Evolutionary conservation across 495 filamentous ascomycete species (phyloP).

Genomic region (Stereocaulon alpinum): DNA sequence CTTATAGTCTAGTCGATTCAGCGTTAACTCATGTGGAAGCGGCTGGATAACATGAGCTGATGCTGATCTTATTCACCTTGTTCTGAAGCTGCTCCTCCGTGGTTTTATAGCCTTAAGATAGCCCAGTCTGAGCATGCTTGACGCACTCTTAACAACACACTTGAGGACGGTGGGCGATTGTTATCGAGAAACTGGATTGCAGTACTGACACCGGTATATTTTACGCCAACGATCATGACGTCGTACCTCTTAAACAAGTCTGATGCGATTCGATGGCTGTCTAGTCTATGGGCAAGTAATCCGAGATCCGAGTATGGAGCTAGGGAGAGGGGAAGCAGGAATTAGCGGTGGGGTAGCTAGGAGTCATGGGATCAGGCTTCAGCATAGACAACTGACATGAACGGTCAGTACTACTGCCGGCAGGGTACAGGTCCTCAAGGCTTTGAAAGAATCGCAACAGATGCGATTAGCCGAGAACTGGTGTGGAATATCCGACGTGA

Average conservation of each 20-base stretch:
- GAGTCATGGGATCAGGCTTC: not conserved
- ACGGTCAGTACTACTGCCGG: no score
- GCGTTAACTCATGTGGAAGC: not conserved
- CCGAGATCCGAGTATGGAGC: not conserved
- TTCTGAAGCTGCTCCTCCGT: not conserved
- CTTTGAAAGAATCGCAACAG: not conserved
- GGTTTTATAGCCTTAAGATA: not conserved
- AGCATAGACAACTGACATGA: not conserved
- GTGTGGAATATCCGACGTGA: not conserved
- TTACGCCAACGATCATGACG: not conserved
- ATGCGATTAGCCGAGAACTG: not conserved
- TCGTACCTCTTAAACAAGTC: not conserved
- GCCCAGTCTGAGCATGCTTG: conserved; percentile 7
- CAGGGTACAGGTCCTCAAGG: not conserved
- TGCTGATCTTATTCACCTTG: not conserved
- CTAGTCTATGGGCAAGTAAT: not conserved
- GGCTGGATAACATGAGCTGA: not conserved
- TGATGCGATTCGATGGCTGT: not conserved
- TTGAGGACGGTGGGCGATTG: not conserved
- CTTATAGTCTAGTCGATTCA: not conserved
- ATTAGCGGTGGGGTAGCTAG: no score
- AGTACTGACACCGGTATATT: not conserved
- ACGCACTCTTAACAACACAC: not conserved
- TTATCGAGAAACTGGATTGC: not conserved
- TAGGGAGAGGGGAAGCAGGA: not conserved